Percentiles rank a stretch among this genome's conserved stretches.
Evolutionary conservation across 495 filamentous ascomycete species (phyloP).

Genomic region (Tuber umbilicatum): DNA sequence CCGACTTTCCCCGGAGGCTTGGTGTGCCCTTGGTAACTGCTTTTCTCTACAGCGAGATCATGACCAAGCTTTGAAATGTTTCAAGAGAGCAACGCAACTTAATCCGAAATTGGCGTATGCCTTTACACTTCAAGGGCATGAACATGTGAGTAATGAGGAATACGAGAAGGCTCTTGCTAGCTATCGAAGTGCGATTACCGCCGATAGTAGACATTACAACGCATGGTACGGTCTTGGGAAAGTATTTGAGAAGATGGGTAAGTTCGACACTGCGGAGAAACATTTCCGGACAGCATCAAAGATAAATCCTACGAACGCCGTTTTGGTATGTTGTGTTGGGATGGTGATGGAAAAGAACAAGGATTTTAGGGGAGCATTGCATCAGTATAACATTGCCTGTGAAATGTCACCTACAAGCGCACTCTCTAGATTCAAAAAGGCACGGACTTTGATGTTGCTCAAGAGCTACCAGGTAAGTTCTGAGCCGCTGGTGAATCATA

Average conservation of each 20-base stretch:
- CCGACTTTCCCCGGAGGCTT: constrained; percentile 83
- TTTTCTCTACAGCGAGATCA: constrained; percentile 93
- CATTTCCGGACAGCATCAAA: constrained; percentile 79
- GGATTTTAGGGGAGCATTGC: constrained; percentile 66
- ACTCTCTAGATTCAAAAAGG: constrained; percentile 82
- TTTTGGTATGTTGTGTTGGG: constrained; percentile 85
- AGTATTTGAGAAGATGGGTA: constrained; percentile 90
- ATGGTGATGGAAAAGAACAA: constrained; percentile 80
- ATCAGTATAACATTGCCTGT: constrained; percentile 71
- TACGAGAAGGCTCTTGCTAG: constrained; percentile 85
- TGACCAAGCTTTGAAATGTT: constrained; percentile 88
- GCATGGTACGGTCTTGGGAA: constrained; percentile 93
- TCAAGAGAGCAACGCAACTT: constrained; percentile 86
- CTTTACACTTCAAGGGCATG: constrained; percentile 90
- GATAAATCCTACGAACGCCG: constrained; percentile 87
- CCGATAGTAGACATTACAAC: constrained; percentile 87
- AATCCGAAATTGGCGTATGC: constrained; percentile 89
- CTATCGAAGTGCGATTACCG: constrained; percentile 74
- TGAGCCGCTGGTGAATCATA: background rate
- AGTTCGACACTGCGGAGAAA: constrained; percentile 78
- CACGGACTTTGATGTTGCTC: constrained; percentile 75
- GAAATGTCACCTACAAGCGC: constrained; percentile 73
- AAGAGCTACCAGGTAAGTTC: constrained; percentile 47
- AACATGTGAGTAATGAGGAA: constrained; percentile 94
- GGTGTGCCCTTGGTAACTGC: constrained; percentile 91